Evolutionary conservation across 768 basidiomycete genomes (phyloP).

Genomic region (Russula ochroleuca): DNA sequence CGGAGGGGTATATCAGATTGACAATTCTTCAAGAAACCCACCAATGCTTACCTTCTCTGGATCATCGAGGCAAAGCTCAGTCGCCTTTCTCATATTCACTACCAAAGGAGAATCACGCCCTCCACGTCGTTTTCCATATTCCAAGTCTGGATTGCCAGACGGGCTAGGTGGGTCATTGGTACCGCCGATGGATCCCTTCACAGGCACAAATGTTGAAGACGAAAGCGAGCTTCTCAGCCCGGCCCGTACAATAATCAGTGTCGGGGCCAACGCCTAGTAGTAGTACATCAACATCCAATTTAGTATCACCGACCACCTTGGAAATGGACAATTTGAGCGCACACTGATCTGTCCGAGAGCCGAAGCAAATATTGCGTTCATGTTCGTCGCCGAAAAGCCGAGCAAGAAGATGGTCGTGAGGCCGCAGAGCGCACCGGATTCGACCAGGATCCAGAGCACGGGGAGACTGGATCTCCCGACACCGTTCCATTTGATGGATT

Average conservation of each 20-base stretch:
- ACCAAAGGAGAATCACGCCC: neutral
- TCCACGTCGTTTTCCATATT: neutral
- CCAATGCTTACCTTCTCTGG: neutral
- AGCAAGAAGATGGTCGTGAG: slow-evolving; percentile 8
- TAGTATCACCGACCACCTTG: neutral
- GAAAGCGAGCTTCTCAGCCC: slow-evolving; percentile 1
- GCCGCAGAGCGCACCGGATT: slow-evolving; percentile 22
- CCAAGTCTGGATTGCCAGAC: neutral
- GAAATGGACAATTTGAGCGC: too few relatives aligned
- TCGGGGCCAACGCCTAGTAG: slow-evolving; percentile 13
- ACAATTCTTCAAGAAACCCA: neutral
- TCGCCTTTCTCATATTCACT: slow-evolving; percentile 6
- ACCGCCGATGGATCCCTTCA: slow-evolving; percentile 3
- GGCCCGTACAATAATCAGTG: slow-evolving; percentile 13
- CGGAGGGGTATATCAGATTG: neutral
- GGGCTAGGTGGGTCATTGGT: neutral
- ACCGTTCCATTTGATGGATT: neutral
- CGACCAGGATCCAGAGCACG: slow-evolving; percentile 21
- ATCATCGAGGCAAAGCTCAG: slow-evolving; percentile 7
- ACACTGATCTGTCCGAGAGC: slow-evolving; percentile 21
- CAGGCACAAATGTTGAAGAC: neutral
- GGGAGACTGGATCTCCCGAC: neutral
- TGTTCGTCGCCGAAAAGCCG: slow-evolving; percentile 14
- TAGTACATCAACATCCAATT: neutral
- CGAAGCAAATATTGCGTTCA: neutral